Evolutionary conservation across 208 protist genomes (phyloP).

Genomic region (Angomonas deanei): DNA sequence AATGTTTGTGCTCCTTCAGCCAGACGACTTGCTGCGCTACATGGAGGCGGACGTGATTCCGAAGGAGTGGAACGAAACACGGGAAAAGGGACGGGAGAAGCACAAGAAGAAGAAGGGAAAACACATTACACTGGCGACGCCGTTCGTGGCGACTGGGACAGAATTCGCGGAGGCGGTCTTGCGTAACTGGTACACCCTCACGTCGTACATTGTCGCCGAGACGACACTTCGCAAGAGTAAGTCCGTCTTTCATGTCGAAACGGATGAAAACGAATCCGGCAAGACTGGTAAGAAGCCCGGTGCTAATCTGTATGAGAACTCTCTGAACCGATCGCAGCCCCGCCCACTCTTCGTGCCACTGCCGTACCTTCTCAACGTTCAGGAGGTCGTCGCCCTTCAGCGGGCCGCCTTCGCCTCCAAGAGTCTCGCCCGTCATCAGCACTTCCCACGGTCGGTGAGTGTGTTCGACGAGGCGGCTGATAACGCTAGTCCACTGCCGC

Average conservation of each 20-base stretch:
- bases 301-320: not conserved
- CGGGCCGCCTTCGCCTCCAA: not conserved
- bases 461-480: not conserved
- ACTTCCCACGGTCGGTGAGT: not conserved
- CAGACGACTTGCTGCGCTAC: constrained; percentile 35
- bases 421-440: not conserved
- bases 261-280: not conserved
- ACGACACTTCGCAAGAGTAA: not conserved
- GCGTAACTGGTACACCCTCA: not conserved
- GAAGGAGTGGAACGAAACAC: constrained; percentile 28
- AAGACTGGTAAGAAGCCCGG: not conserved
- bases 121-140: not conserved
- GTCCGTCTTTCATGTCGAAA: not conserved
- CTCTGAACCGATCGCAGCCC: not conserved
- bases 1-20: constrained; percentile 51
- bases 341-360: not conserved
- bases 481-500: not conserved
- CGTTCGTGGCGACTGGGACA: not conserved
- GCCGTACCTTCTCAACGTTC: not conserved
- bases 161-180: not conserved
- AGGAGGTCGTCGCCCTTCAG: not conserved
- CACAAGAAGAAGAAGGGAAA: not conserved
- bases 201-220: not conserved
- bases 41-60: constrained; percentile 39
- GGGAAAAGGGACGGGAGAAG: not conserved